Base-by-base conservation (phyloP, 2,329 filamentous ascomycete genomes). In the Colletotrichum lindemuthianum region DNA sequence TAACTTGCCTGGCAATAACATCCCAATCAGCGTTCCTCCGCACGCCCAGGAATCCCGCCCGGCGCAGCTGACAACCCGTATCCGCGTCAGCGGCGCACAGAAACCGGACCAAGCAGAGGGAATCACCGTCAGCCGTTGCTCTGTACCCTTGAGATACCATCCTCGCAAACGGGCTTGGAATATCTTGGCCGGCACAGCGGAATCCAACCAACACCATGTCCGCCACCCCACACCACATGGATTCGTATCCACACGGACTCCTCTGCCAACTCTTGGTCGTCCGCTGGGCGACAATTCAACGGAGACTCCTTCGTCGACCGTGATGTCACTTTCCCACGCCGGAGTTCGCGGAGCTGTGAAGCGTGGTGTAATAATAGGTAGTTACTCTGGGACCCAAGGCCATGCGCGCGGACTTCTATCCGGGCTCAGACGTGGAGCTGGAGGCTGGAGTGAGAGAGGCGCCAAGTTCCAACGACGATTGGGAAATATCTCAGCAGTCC, bases 191-290 rank as follows among this genome's bases (percentile, higher is more conserved):
- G 53, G 34, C 59, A 24, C 3, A 24, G 24, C 24, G 24, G 24
- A 24, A 24, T 24, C 24, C 34, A 33, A 47, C 15, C 47, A 51
- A 58, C 45, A 51, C 45, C 52, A 57, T 45, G 44, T 2, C 15
- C 36, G 40, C 45, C 13, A 33, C 37, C 47, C 33, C 33, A 40
- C 10, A 34, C 32, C 40, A 24, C 52, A 34, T 24, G 11, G 4
- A 16, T 4, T 16, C 10, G 45, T 58, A 32, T 51, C 59, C 59
- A 51, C 47, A 52, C 36, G 13, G 34, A 24, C 37, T 37, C 53
- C 39, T 58, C 24, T 63, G 59, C 59, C 59, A 58, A 63, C 40
- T 55, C 59, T 63, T 58, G 59, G 34, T 24, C 9, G 15, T n/a
- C 45, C 34, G 12, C 59, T 63, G 45, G 53, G 53, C 47, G 47